Percentiles rank a stretch among this genome's conserved stretches.
Conservation (phyloP, 176 grass and related monocot genomes). For the Metroxylon sagu region DNA sequence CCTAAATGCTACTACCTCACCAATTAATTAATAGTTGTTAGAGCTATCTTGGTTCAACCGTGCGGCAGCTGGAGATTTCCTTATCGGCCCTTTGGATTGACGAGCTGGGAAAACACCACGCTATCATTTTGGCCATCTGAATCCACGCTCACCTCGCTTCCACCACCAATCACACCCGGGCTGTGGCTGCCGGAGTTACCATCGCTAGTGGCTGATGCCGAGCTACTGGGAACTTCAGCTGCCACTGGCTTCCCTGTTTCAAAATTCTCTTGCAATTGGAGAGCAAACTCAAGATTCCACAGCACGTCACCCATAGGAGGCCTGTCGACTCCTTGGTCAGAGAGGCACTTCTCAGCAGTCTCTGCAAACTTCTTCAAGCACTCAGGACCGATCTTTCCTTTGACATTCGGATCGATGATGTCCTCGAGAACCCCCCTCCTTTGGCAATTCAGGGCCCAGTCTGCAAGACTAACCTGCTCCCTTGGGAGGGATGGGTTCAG, state of each 20-base stretch:
- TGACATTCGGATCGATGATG: too few species aligned
- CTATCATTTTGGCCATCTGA: neutral
- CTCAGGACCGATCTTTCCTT: too few species aligned
- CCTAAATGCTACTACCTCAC: too few species aligned
- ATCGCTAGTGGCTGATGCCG: too few species aligned
- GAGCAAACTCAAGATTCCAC: conserved; percentile 9
- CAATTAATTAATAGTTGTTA: too few species aligned
- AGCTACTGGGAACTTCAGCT: too few species aligned
- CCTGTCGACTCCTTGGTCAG: neutral
- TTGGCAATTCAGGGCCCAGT: too few species aligned
- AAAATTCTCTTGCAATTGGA: conserved; percentile 7
- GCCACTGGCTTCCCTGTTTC: neutral
- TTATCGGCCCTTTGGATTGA: neutral
- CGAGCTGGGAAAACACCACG: conserved; percentile 8
- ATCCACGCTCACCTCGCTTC: neutral
- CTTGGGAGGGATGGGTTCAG: conserved; percentile 4
- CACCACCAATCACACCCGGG: too few species aligned
- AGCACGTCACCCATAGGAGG: conserved; percentile 9
- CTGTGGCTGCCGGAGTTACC: too few species aligned
- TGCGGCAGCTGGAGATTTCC: too few species aligned
- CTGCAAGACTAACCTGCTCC: conserved; percentile 11
- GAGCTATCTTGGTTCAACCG: too few species aligned
- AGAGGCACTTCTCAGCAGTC: neutral
- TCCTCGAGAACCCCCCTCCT: too few species aligned
- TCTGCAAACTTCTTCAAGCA: conserved; percentile 7